These are phyloP conservation scores for Phylloporus arenicola DNA, from an alignment of 768 basidiomycete species.

Conservation along the genomic window DNA sequence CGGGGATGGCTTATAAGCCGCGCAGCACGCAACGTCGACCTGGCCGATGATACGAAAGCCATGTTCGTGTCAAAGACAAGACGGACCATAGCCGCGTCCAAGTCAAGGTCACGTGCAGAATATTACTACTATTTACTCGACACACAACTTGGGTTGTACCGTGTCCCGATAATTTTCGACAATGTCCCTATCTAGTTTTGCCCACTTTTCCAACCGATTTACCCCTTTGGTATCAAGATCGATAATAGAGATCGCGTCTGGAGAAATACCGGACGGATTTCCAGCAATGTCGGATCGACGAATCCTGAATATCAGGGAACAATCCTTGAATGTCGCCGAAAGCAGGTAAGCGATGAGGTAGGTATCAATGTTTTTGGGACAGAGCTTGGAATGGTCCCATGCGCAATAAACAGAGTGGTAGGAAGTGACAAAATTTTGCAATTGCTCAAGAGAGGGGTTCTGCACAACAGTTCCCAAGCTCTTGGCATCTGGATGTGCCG, in stretches of 20 bases:
- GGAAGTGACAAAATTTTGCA: conserved; percentile 54
- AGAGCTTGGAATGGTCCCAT: conserved; percentile 36
- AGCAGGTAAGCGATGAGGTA: conserved; percentile 74
- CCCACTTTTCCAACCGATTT: conserved; percentile 63
- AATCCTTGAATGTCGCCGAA: conserved; percentile 95
- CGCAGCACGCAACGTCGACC: conserved; percentile 5
- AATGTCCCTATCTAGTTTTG: conserved; percentile 65
- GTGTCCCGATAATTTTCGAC: conserved; percentile 37
- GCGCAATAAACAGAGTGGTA: conserved; percentile 39
- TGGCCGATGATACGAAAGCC: conserved; percentile 13
- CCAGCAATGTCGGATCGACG: conserved; percentile 5
- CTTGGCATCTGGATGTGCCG: conserved; percentile 5
- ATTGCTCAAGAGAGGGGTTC: conserved; percentile 61
- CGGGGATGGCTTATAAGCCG: not conserved
- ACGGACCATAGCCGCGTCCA: conserved; percentile 15
- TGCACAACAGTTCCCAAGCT: conserved; percentile 28
- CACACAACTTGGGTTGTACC: conserved; percentile 13
- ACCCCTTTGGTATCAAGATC: conserved; percentile 84
- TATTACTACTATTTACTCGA: conserved; percentile 10
- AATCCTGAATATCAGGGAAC: conserved; percentile 60
- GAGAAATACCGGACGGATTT: conserved; percentile 25
- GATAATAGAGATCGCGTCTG: conserved; percentile 57
- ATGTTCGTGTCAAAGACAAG: not conserved
- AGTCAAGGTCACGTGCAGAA: conserved; percentile 7
- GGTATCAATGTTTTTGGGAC: conserved; percentile 47